Base-by-base conservation (phyloP, 306 rosid genomes). In the Luffa acutangula region DNA sequence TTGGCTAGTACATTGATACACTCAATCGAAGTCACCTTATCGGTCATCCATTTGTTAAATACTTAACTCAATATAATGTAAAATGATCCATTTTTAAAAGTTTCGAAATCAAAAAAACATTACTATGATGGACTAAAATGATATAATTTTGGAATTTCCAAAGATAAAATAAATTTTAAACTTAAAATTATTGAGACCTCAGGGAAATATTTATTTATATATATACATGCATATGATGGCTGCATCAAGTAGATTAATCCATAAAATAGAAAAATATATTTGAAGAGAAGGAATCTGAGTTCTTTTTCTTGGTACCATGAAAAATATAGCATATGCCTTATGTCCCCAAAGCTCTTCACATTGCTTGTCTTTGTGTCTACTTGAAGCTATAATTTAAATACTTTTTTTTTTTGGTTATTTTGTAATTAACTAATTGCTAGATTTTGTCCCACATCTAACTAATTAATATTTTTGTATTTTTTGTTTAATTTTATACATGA, bases 321-420 rank as follows among this genome's bases (percentile, higher is more conserved):
- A 79, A 82, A 67, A 77, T 77, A 62, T 76, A 77, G 83, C 80
- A 79, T 87, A 88, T 86, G 87, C 89, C 80, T 81, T 82, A 79
- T 87, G 93, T 90, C 87, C 81, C 94, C 91, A 25, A 84, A 86
- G 86, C 81, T 77, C 79, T 81, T 79, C 82, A 85, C 91, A 84
- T 72, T 79, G 89, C 84, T 85, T 73, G 78, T 75, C 63, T 49
- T 78, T 51, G 25, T 81, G 84, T 82, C 81, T 78, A 49, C 84
- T 86, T 65, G 58, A 62, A 75, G 45, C 7, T 34, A 53, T 75
- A 48, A 9, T 51, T 75, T 75, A 34, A 51, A 49, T 72, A 15
- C 59, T 6, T 31, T 49, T 73, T 7, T 84, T 83, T 76, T 49
- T 64, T 8, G 21, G 57, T 54, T 78, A 82, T 79, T 81, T 64